Base-by-base conservation (phyloP, 768 basidiomycete genomes). In the Panaeolus papilionaceus region DNA sequence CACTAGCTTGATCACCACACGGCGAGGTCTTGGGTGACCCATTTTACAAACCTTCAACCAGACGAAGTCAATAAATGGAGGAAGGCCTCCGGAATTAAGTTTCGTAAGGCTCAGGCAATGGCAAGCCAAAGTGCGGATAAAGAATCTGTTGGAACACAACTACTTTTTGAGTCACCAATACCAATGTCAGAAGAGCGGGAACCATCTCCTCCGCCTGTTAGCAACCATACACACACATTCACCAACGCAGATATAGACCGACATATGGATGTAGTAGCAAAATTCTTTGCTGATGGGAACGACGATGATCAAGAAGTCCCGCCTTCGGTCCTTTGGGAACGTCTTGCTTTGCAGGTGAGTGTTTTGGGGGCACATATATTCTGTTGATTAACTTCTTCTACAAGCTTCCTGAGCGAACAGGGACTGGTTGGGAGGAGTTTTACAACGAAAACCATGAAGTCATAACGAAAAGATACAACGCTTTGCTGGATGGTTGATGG, bases 1-100 rank as follows among this genome's bases (percentile, higher is more conserved):
- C 16, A 11, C 40, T 66, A 92, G 92, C 80, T 92, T 80, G 85
- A 89, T 33, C 85, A 88, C 69, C 92, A 92, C 73, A 71, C 81
- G 2, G 12, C 71, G 5, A 73, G 39, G 8, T 90, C 89, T 14
- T 92, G 90, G 90, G 70, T 64, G 38, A 73, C 71, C n/a, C 80
- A 83, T 61, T 62, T 88, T 20, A 51, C 69, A 38, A 68, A 67
- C 63, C 73, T 75, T 64, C 44, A 81, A 10, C 76, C 76, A 26
- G 73, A 78, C 10, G 76, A 81, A 45, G 67, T 90, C 11, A 88
- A 86, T n/a, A 71, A 76, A 5, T 74, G 84, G 64, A 80, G 83
- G 64, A 86, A 87, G 74, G 82, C 79, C 63, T 84, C 85, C 20
- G 79, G 79, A n/a, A 86, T 89, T 65, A 81, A 81, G 16, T 80